These are phyloP conservation scores for Leccinum holopus DNA, from an alignment of 1,284 basidiomycete species.

Conservation along the genomic window DNA sequence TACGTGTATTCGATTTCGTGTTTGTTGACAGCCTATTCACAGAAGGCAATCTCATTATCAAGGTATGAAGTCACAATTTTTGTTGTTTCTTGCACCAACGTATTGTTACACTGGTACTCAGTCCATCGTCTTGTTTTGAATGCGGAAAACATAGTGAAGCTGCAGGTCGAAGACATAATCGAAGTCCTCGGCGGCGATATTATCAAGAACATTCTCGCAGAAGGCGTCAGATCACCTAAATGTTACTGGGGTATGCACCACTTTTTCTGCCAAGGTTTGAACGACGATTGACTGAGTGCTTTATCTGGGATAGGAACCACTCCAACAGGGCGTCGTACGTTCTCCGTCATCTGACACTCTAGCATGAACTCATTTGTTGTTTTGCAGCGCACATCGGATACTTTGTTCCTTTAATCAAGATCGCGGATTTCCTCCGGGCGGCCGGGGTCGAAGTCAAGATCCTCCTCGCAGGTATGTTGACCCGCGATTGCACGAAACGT, in stretches of 20 bases:
- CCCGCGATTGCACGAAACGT: not conserved
- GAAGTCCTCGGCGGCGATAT: not conserved
- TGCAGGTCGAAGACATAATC: no score
- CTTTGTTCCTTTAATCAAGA: not conserved
- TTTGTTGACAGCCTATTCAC: no score
- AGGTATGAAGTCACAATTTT: no score
- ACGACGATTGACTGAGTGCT: not conserved
- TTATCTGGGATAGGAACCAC: not conserved
- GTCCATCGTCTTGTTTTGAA: no score
- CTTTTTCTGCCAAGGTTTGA: not conserved
- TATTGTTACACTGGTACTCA: no score
- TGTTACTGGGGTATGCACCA: constrained; percentile 51
- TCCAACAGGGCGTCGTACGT: not conserved
- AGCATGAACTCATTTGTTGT: not conserved
- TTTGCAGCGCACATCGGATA: not conserved
- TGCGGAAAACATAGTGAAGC: no score
- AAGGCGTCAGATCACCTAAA: constrained; percentile 75
- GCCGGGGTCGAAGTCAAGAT: not conserved
- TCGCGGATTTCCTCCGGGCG: not conserved
- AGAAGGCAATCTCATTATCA: no score
- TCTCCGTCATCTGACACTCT: not conserved
- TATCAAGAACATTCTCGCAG: constrained; percentile 37
- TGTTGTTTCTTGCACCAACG: no score
- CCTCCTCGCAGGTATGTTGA: not conserved
- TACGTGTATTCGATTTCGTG: no score